A percentile compares a stretch with the other conserved stretches of the same genome.
Conservation (phyloP, 2,329 filamentous ascomycete species). For the Uncinocarpus reesii region DNA sequence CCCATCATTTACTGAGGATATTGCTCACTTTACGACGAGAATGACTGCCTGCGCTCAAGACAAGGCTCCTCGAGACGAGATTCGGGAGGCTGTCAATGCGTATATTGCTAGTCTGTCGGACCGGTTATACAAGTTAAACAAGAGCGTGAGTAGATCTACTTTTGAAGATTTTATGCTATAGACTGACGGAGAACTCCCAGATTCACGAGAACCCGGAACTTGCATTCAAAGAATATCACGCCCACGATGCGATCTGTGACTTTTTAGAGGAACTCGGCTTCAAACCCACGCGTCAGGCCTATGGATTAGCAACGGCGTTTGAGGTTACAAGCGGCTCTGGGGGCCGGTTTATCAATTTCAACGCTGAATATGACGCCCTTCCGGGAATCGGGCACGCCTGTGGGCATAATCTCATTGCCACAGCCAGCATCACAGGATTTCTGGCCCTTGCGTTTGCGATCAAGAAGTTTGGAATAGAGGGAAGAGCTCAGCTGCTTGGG, state of each 20-base stretch:
- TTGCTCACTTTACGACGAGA: no score
- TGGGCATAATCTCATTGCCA: conserved; percentile 34
- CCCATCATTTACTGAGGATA: no score
- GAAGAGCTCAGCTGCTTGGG: conserved; percentile 29
- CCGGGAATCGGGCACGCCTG: conserved; percentile 35
- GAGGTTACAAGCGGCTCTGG: conserved; percentile 10
- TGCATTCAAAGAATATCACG: conserved; percentile 43
- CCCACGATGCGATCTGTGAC: conserved; percentile 42
- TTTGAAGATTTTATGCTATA: neutral
- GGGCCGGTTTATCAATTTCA: conserved; percentile 22
- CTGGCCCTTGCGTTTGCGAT: conserved; percentile 41
- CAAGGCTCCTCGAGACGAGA: neutral
- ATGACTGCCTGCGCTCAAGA: neutral
- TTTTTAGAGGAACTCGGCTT: conserved; percentile 40
- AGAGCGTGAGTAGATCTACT: neutral
- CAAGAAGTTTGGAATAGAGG: conserved; percentile 32
- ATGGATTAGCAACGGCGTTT: conserved; percentile 46
- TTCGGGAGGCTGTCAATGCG: neutral
- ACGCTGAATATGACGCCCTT: conserved; percentile 37
- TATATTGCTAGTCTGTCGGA: conserved; percentile 3
- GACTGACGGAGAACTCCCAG: conserved; percentile 18
- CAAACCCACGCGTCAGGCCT: conserved; percentile 40
- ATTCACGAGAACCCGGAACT: conserved; percentile 44
- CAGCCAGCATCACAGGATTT: conserved; percentile 29
- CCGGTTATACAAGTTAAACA: conserved; percentile 5